Conservation (phyloP, 2,329 filamentous ascomycete genomes). For the Aspergillus phoenicis region DNA sequence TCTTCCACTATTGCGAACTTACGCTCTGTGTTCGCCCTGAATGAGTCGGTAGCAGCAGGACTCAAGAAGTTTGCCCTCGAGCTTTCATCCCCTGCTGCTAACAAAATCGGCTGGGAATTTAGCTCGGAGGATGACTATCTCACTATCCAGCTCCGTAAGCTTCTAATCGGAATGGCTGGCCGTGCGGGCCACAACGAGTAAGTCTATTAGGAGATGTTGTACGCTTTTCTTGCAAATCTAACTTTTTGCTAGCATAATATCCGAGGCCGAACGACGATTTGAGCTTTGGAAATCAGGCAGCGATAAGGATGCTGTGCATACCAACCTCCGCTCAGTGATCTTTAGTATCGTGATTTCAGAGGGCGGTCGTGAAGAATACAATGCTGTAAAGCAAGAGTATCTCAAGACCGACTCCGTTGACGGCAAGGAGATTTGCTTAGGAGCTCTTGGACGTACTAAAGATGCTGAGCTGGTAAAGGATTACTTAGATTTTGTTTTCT, state of each 20-base stretch:
- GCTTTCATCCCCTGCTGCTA: constrained; percentile 72
- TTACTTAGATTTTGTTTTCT: constrained; percentile 74
- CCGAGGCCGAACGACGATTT: constrained; percentile 78
- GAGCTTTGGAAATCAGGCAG: constrained; percentile 70
- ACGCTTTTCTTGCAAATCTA: not conserved
- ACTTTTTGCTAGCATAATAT: constrained; percentile 56
- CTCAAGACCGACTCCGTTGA: constrained; percentile 80
- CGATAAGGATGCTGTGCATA: constrained; percentile 72
- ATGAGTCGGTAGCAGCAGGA: constrained; percentile 69
- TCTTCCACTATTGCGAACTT: constrained; percentile 74
- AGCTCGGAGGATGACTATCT: constrained; percentile 78
- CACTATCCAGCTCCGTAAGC: constrained; percentile 76
- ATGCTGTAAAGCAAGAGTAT: constrained; percentile 83
- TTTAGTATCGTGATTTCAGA: constrained; percentile 79
- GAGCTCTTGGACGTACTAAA: constrained; percentile 73
- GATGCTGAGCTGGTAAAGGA: constrained; percentile 68
- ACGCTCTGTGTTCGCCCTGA: constrained; percentile 81
- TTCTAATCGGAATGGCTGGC: constrained; percentile 75
- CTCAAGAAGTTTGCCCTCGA: constrained; percentile 78
- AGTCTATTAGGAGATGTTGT: constrained; percentile 33
- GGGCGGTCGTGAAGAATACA: constrained; percentile 68
- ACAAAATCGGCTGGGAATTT: constrained; percentile 84
- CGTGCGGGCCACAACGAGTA: constrained; percentile 74
- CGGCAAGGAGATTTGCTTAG: constrained; percentile 82
- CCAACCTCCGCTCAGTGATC: constrained; percentile 76